A percentile compares a stretch with the other conserved stretches of the same genome.
phyloP scores from a whole-genome alignment of 164 flowering plant genomes.

The Cinnamomum chago region DNA sequence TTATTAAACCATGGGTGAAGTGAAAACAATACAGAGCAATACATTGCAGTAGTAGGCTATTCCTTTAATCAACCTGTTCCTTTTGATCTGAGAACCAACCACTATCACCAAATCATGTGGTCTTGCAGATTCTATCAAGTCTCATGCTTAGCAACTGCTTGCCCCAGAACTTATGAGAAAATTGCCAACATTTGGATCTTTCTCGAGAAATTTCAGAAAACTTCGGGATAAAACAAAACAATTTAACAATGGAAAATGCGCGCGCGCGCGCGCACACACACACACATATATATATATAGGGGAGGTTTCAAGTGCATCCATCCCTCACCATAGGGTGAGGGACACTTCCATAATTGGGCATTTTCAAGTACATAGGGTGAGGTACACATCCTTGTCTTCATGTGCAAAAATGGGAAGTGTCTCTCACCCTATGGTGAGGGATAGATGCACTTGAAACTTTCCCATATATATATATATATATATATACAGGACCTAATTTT shows the following conservation, averaged over 20 bases:
- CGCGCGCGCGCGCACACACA: too few species aligned
- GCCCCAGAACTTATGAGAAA: neutral
- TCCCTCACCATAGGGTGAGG: too few species aligned
- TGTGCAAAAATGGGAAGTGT: too few species aligned
- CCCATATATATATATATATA: too few species aligned
- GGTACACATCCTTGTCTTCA: too few species aligned
- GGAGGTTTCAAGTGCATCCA: too few species aligned
- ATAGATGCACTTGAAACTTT: too few species aligned
- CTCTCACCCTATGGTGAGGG: too few species aligned
- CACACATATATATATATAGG: too few species aligned
- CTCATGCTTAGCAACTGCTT: neutral
- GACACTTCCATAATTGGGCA: too few species aligned
- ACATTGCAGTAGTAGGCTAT: neutral
- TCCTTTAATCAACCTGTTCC: neutral
- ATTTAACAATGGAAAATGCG: neutral
- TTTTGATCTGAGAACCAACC: neutral
- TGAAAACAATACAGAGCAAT: slow-evolving; percentile 7
- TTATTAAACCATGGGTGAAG: slow-evolving; percentile 2
- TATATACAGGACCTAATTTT: neutral
- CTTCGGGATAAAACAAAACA: neutral
- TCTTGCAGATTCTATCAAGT: neutral
- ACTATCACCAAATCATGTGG: neutral
- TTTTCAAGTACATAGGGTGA: too few species aligned
- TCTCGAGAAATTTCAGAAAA: neutral
- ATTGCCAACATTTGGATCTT: neutral